Evolutionary conservation across 495 filamentous ascomycete species (phyloP).

Genomic region (Tuber aestivum): DNA sequence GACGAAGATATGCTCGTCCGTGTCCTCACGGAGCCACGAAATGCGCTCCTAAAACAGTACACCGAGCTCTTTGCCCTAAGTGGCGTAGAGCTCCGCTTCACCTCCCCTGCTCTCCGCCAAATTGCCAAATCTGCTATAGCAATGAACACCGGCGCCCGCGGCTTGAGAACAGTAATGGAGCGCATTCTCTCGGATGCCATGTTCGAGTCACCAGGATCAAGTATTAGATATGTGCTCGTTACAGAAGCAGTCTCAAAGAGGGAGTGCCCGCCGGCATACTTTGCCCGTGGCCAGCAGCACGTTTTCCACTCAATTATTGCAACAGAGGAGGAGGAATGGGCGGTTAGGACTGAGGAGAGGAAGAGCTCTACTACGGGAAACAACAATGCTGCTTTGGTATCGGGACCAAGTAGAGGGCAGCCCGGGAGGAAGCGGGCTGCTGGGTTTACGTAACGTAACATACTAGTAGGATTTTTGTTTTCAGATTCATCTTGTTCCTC

Average conservation of each 20-base stretch:
- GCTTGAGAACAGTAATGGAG: constrained; percentile 83
- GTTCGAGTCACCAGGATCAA: constrained; percentile 76
- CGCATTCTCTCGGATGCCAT: constrained; percentile 77
- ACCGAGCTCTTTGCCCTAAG: constrained; percentile 75
- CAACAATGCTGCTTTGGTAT: constrained; percentile 28
- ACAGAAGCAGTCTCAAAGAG: constrained; percentile 65
- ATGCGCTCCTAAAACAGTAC: constrained; percentile 80
- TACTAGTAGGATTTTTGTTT: background rate
- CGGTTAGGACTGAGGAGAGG: constrained; percentile 45
- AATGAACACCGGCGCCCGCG: constrained; percentile 84
- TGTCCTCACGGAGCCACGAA: constrained; percentile 86
- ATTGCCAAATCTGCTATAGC: constrained; percentile 65
- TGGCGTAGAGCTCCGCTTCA: constrained; percentile 77
- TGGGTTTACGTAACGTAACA: constrained; percentile 27
- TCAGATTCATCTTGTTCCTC: background rate
- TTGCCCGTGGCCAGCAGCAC: constrained; percentile 56
- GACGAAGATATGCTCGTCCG: constrained; percentile 71
- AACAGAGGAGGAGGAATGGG: constrained; percentile 61
- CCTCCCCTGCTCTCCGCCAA: constrained; percentile 66
- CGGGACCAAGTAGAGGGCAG: constrained; percentile 19
- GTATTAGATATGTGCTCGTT: constrained; percentile 66
- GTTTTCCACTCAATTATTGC: constrained; percentile 56
- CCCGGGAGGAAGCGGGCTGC: constrained; percentile 35
- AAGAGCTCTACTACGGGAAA: constrained; percentile 40
- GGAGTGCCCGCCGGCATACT: constrained; percentile 56